These are phyloP conservation scores for Murraya koenigii DNA, from an alignment of 345 rosid genomes.

Conservation along the genomic window DNA sequence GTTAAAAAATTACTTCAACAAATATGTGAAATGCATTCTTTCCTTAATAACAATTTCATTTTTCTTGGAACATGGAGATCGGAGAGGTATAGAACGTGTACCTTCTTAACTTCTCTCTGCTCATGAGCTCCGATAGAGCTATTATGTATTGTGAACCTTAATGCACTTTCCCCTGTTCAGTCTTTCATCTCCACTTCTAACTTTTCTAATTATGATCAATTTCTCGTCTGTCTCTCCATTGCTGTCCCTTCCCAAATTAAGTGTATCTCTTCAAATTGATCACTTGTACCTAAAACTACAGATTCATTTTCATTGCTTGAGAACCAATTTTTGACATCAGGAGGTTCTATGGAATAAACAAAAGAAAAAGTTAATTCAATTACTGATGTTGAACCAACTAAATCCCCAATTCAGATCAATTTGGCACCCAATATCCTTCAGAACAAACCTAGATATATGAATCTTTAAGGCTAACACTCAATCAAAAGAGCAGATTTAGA, in stretches of 20 bases:
- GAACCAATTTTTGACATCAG: constrained; percentile 53
- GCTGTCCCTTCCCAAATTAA: constrained; percentile 17
- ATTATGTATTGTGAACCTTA: constrained; percentile 11
- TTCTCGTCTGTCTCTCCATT: constrained; percentile 22
- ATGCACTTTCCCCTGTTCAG: constrained; percentile 12
- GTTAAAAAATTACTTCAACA: neutral
- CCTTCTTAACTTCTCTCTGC: constrained; percentile 20
- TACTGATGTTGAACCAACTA: neutral
- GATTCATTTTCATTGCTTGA: constrained; percentile 46
- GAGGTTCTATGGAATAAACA: constrained; percentile 43
- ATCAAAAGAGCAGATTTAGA: no score
- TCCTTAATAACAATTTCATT: neutral
- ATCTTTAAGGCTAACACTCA: no score
- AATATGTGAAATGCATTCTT: neutral
- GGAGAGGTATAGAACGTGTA: neutral
- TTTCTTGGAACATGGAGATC: neutral
- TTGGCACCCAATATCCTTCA: neutral
- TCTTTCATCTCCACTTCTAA: constrained; percentile 19
- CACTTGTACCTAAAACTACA: constrained; percentile 28
- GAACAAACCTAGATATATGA: no score
- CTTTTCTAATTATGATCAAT: constrained; percentile 10
- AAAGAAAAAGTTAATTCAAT: constrained; percentile 3
- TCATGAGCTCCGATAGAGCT: neutral
- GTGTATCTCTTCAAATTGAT: constrained; percentile 20
- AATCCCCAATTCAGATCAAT: neutral